phyloP scores from a whole-genome alignment of 2,329 filamentous ascomycete genomes.

The Fusarium tjaetaba region DNA sequence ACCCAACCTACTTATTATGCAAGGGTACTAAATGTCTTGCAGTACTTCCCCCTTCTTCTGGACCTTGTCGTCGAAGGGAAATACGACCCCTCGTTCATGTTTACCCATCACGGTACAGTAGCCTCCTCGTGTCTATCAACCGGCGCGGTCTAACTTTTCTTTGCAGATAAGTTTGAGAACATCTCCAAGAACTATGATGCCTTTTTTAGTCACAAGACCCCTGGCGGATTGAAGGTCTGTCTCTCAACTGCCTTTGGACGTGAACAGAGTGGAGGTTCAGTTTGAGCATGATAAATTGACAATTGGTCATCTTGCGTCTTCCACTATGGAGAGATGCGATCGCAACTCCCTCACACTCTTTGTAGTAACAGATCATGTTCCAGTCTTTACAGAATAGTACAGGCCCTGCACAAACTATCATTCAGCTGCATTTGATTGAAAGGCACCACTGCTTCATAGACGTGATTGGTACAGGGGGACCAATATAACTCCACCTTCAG shows the following conservation, averaged over 20 bases:
- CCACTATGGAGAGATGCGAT: no score
- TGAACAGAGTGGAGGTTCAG: not conserved
- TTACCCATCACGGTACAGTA: not conserved
- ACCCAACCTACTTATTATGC: fast-evolving
- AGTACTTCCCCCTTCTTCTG: not conserved
- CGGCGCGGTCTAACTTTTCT: fast-evolving
- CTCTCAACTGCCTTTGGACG: not conserved
- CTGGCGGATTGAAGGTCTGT: not conserved
- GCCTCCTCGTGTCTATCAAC: fast-evolving
- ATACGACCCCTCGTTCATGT: constrained; percentile 5
- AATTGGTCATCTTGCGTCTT: no score
- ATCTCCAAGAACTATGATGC: not conserved
- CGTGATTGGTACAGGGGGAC: no score
- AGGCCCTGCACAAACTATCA: no score
- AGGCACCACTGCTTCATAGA: no score
- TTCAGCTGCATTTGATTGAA: no score
- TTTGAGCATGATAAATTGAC: no score
- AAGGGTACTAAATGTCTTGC: not conserved
- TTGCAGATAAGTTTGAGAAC: not conserved
- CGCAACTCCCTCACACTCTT: no score
- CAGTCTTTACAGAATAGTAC: not conserved
- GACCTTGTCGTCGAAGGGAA: not conserved
- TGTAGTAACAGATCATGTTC: no score
- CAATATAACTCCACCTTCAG: no score
- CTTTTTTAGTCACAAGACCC: not conserved